Base-by-base conservation (phyloP, 108 stramenopile genomes). In the Nitzschia inconspicua region DNA sequence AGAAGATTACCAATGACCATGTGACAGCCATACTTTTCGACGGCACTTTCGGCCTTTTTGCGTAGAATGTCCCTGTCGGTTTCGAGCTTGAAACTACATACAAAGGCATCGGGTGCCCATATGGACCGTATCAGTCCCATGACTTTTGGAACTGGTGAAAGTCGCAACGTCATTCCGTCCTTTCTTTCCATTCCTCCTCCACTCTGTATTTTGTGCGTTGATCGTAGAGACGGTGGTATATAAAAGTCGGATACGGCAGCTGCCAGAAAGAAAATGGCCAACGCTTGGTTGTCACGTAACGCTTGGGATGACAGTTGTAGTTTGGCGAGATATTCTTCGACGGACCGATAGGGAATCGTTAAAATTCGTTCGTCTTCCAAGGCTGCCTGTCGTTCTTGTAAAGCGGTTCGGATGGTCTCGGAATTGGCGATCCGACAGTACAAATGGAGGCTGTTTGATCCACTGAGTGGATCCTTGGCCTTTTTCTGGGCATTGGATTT, bases 81-180 rank as follows among this genome's bases (percentile, higher is more conserved):
- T 81, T 99, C 98, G 39, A 99, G 82, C 64, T 98, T 98, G 89
- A 99, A 99, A 37, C 90, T 88, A n/a, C 96, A 90, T 5, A 92
- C 73, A 69, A 96, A 98, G 18, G 93, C 88, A 42, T 81, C 47
- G 11, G 98, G 96, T 31, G 94, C 93, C 97, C 97, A 99, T 13
- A 52, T 42, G 2, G 8, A 40, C 44, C 86, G 68, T 14, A 98
- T 44, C 28, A 63, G 44, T 22, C 88, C 87, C 46, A 99, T 89
- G 11, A 79, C 68, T 68, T 99, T 99, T 4, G 98, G 97, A 19
- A 98, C 97, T 6, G 89, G 88, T 31, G 55, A 27, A 9, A 96
- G 76, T 19, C 78, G 77, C 37, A 97, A 62, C 6, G 62, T 73
- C 23, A 96, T 64, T 13, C 55, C 65, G 28, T 50, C 74, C 34